Base-by-base conservation (phyloP, 768 basidiomycete species). In the Leccinellum albellum region DNA sequence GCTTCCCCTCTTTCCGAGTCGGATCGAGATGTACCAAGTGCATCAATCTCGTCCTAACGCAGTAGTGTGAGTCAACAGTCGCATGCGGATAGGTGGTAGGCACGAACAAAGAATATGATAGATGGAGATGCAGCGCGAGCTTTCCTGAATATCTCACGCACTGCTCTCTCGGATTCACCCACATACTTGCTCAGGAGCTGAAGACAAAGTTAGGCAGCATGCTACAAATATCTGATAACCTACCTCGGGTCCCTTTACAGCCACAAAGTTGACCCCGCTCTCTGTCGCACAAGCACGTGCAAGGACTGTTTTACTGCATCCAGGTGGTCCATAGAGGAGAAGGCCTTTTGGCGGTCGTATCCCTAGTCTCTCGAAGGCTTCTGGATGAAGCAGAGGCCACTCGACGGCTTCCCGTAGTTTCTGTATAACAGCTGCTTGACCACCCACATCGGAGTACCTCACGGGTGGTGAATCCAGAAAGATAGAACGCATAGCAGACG, bases 241-340 rank as follows among this genome's bases (percentile, higher is more conserved):
- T 62, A 91, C 96, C 83, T 99, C 97, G 1, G 97, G 94, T 0
- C 97, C 97, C 72, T 97, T 97, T 31, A 99, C 92, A 23, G 96
- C 94, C 42, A 99, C 82, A 70, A 98, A 98, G 70, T 98, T 98
- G 56, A 98, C 84, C 4, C 93, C 94, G 63, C 91, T 91, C 72
- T 97, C 95, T 28, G 86, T 90, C 15, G 95, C 95, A 69, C 93
- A 87, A 3, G 96, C 95, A 56, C 92, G 85, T 2, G 91, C 96
- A 15, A 94, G 83, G 42, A 98, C 78, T 2, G 96, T 98, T 75
- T 98, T 98, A 64, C 92, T 94, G 66, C 95, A 97, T n/a, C 95
- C 95, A 4, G 95, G 96, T 4, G 95, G 95, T 4, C 95, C 95
- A 71, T 95, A 99, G 15, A 98, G 76, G 46, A 99, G 74, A 6